Evolutionary conservation across 805 yeast species (phyloP).

Genomic region (Debaryomyces castellii): DNA sequence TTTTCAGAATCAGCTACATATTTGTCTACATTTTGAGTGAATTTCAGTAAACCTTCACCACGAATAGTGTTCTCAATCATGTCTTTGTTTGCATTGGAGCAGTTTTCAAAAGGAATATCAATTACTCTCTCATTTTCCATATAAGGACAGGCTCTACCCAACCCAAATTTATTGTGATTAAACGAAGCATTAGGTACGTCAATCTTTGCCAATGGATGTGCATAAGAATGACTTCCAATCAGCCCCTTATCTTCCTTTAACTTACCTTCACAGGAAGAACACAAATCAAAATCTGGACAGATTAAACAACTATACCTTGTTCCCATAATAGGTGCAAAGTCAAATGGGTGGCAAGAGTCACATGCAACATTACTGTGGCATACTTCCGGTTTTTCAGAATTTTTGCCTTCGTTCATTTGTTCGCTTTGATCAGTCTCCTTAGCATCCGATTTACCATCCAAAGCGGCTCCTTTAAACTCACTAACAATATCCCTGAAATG

Average conservation of each 20-base stretch:
- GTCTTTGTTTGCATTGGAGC: conserved; percentile 12
- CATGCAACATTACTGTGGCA: conserved; percentile 29
- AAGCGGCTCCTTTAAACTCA: conserved; percentile 4
- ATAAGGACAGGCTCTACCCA: background rate
- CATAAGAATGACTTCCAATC: conserved; percentile 19
- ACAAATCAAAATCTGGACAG: conserved; percentile 54
- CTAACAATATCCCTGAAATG: conserved; percentile 21
- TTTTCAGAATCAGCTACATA: conserved; percentile 21
- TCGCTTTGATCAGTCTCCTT: background rate
- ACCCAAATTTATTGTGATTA: background rate
- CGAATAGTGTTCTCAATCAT: conserved; percentile 16
- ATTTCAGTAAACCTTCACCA: conserved; percentile 15
- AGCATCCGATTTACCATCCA: background rate
- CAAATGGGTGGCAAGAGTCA: conserved; percentile 32
- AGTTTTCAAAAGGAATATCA: conserved; percentile 26
- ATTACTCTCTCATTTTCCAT: conserved; percentile 13
- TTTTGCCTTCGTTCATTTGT: background rate
- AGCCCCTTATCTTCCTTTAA: conserved; percentile 10
- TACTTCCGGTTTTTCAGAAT: background rate
- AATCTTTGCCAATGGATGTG: conserved; percentile 33
- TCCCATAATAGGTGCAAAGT: conserved; percentile 42
- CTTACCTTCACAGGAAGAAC: conserved; percentile 34
- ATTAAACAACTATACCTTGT: conserved; percentile 50
- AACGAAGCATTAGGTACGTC: conserved; percentile 11
- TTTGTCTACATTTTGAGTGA: conserved; percentile 14